phyloP scores from a whole-genome alignment of 192 early-diverging fungal species.

The Paraglomus brasilianum region DNA sequence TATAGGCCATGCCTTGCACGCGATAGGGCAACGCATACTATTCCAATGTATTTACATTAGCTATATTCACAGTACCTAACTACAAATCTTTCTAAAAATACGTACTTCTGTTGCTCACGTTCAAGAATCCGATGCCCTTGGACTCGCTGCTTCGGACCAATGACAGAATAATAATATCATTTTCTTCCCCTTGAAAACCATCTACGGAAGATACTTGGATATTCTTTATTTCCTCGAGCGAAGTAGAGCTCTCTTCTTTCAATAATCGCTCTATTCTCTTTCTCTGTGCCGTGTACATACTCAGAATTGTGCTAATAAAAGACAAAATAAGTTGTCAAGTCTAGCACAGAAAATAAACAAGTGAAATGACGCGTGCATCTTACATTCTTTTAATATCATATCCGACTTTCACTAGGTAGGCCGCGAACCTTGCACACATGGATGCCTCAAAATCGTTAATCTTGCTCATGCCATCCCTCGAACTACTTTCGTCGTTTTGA shows the following conservation, averaged over 20 bases:
- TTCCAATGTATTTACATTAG: not conserved
- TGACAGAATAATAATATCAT: constrained; percentile 95
- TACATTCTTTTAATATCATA: constrained; percentile 34
- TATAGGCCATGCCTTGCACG: constrained; percentile 61
- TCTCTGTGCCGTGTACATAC: constrained; percentile 57
- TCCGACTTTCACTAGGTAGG: constrained; percentile 39
- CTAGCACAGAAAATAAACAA: too few relatives aligned
- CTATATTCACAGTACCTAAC: not conserved
- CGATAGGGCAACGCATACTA: constrained; percentile 54
- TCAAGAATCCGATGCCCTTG: constrained; percentile 82
- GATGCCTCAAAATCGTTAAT: constrained; percentile 41
- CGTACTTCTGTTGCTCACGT: constrained; percentile 50
- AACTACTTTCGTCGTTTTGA: constrained; percentile 28
- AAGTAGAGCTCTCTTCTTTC: constrained; percentile 27
- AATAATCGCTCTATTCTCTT: constrained; percentile 39
- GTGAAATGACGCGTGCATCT: not conserved
- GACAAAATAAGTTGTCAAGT: not conserved
- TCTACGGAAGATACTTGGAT: constrained; percentile 93
- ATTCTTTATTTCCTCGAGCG: constrained; percentile 45
- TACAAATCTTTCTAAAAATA: not conserved
- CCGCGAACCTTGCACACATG: constrained; percentile 38
- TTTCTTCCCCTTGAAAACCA: constrained; percentile 98
- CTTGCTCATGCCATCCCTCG: constrained; percentile 35
- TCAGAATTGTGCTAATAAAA: constrained; percentile 46
- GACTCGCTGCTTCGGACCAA: constrained; percentile 91